A percentile compares a stretch with the other conserved stretches of the same genome.
Conservation (phyloP, 768 basidiomycete genomes). For the Pulveroboletus frians region DNA sequence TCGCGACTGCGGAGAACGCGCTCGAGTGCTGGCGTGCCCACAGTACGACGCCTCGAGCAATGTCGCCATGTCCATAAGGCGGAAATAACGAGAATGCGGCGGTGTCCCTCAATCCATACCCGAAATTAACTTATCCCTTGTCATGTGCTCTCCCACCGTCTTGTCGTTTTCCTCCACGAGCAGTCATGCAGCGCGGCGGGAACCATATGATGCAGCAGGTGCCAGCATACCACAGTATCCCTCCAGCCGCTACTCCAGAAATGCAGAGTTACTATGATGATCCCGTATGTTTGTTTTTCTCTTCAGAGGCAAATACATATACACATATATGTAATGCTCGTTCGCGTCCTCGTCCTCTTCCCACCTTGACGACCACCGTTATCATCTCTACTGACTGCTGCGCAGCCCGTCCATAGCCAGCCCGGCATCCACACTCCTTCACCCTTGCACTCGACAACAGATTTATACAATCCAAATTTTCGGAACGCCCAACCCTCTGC, state of each 20-base stretch:
- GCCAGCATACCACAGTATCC: constrained; percentile 18
- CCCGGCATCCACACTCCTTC: constrained; percentile 36
- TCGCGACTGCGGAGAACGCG: too few relatives aligned
- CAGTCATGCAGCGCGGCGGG: constrained; percentile 18
- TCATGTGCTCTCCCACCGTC: not conserved
- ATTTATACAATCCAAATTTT: constrained; percentile 21
- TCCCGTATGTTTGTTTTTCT: constrained; percentile 10
- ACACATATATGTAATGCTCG: not conserved
- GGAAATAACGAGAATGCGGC: not conserved
- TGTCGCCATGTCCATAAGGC: not conserved
- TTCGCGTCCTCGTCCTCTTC: not conserved
- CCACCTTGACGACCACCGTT: constrained; percentile 1
- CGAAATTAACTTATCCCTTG: constrained; percentile 1
- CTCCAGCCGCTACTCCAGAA: constrained; percentile 17
- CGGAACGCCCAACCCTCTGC: constrained; percentile 21
- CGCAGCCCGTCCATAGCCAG: constrained; percentile 32
- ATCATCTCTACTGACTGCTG: constrained; percentile 15
- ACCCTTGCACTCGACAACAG: constrained; percentile 16
- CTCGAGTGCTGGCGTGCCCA: too few relatives aligned
- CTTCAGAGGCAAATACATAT: constrained; percentile 1
- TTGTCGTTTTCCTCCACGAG: not conserved
- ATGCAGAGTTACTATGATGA: constrained; percentile 30
- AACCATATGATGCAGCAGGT: constrained; percentile 28
- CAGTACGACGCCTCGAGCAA: too few relatives aligned
- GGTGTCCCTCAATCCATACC: not conserved